Conservation (phyloP, 306 rosid genomes). For the Castanea mollissima region DNA sequence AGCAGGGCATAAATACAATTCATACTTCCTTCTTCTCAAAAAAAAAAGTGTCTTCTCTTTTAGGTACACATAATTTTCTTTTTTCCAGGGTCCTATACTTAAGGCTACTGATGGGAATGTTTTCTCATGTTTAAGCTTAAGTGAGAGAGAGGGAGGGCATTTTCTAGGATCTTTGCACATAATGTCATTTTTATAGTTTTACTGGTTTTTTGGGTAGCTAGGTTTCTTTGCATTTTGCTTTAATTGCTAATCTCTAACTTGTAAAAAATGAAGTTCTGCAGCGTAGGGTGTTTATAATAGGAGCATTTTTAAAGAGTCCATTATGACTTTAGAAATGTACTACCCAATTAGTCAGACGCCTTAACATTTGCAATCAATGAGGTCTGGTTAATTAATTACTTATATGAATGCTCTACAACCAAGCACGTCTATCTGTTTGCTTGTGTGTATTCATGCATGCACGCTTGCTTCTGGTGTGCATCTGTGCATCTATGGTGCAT, state of each 20-base stretch:
- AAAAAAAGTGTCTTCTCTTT: not conserved
- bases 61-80: not conserved
- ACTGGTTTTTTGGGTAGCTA: not conserved
- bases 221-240: not conserved
- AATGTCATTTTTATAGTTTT: not conserved
- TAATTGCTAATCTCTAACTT: not conserved
- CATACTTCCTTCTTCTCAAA: not conserved
- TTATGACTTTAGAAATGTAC: not conserved
- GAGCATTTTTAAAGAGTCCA: not conserved
- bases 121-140: not conserved
- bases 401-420: not conserved
- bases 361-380: not conserved
- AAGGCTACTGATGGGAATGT: not conserved
- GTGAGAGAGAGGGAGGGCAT: too few relatives aligned
- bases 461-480: not conserved
- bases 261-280: not conserved
- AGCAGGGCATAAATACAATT: not conserved
- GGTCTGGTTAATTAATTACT: not conserved
- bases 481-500: not conserved
- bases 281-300: not conserved
- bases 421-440: not conserved
- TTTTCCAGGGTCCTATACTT: not conserved
- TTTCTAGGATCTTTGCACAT: not conserved
- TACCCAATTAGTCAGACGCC: not conserved
- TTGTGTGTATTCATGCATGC: too few relatives aligned